A percentile compares a stretch with the other conserved stretches of the same genome.
These are phyloP conservation scores for Exophiala spinifera DNA, from an alignment of 2,329 filamentous ascomycete species.

Conservation along the genomic window DNA sequence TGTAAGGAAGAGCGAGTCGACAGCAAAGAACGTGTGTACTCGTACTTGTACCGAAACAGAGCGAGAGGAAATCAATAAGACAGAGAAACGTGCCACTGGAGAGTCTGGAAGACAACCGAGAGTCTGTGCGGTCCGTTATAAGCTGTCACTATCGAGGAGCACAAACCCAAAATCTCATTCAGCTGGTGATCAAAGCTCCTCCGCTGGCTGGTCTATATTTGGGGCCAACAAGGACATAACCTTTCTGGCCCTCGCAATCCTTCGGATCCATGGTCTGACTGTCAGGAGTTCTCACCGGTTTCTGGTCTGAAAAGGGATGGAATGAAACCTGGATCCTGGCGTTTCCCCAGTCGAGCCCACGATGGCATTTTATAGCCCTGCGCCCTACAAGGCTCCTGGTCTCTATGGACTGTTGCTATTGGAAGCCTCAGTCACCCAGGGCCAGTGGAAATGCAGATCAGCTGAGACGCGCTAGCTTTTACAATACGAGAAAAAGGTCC, in stretches of 20 bases:
- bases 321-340: too few relatives aligned
- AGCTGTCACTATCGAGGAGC: conserved; percentile 7
- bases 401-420: neutral
- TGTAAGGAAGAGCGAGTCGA: neutral
- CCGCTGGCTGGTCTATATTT: neutral
- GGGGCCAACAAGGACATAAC: too few relatives aligned
- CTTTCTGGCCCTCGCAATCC: too few relatives aligned
- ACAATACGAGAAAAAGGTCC: neutral
- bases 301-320: neutral
- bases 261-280: neutral
- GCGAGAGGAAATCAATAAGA: too few relatives aligned
- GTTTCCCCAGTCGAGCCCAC: neutral
- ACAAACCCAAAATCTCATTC: conserved; percentile 1
- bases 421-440: too few relatives aligned
- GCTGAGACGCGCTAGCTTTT: neutral
- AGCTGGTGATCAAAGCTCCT: conserved; percentile 2
- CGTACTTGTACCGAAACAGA: too few relatives aligned
- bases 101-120: neutral
- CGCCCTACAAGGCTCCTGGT: neutral
- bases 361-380: neutral
- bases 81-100: neutral
- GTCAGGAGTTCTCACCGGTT: neutral
- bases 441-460: neutral
- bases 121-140: neutral
- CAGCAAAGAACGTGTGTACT: too few relatives aligned